Evolutionary conservation across 371 early-diverging fungal species (phyloP), one percentile per base, ranked within the genome.

Genomic region (Syncephalastrum monosporum): DNA sequence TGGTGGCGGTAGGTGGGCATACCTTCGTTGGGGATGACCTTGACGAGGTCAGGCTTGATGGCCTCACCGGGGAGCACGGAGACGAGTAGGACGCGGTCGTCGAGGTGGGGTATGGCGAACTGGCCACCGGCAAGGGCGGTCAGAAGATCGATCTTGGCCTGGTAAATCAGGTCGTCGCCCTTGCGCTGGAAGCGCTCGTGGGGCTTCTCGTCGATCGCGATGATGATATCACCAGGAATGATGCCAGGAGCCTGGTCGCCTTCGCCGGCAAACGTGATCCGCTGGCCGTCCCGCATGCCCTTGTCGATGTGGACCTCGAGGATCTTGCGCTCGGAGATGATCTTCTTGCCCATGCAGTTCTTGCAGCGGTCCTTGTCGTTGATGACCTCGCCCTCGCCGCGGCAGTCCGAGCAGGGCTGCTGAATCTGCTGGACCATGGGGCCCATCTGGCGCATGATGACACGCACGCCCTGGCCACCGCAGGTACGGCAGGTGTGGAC

Each of bases 341-440:
- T 81, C 83, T 96, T 96, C 66, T 88, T 88, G 25, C 92, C 97
- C 47, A 81, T 81, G 81, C 99, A 98, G 54, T 72, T 68, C 64
- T 82, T 88, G 87, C 97, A 97, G 50, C 90, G 81, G 74, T 92
- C 87, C 75, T 91, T 91, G 55, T 89, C 85, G 64, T 83, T 81
- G 61, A 97, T 94, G 61, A 87, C 81, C 67, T 95, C 90, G 60
- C 97, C 95, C 60, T 85, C 86, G 53, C 95, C 98, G 49, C 83
- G 81, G 81, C 97, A 97, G 50, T 83, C 87, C 15, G 81, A 79
- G 82, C 99, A 98, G 43, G 91, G 85, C 70, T 93, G 90, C 73
- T 97, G 97, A 75, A 96, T 88, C 80, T 96, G 97, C 81, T 98
- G 99, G 55, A 97, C 86, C 92, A 97, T 96, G 48, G 96, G 96